Percentiles rank a stretch among this genome's conserved stretches.
These are phyloP conservation scores for Ophiocordyceps australis DNA, from an alignment of 2,329 filamentous ascomycete species.

Conservation along the genomic window DNA sequence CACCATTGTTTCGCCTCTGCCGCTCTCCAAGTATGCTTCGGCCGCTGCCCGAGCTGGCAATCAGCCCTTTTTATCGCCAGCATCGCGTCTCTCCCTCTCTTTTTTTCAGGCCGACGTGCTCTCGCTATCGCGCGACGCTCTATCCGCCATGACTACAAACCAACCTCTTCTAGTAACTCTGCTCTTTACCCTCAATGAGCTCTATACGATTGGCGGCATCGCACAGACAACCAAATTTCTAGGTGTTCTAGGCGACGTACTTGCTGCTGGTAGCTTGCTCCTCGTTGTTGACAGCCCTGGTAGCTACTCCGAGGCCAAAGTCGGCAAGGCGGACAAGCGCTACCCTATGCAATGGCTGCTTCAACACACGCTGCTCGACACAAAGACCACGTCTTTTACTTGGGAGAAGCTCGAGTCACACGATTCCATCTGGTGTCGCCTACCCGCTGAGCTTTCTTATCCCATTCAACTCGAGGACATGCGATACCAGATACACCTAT, in stretches of 20 bases:
- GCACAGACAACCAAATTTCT: slow-evolving; percentile 62
- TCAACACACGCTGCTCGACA: slow-evolving; percentile 55
- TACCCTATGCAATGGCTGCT: slow-evolving; percentile 94
- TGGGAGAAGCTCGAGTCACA: slow-evolving; percentile 65
- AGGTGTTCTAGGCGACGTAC: slow-evolving; percentile 40
- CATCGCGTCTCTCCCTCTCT: slow-evolving; percentile 16
- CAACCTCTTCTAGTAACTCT: slow-evolving; percentile 50
- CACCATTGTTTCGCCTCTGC: slow-evolving; percentile 32
- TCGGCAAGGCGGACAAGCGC: slow-evolving; percentile 42
- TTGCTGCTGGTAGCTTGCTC: slow-evolving; percentile 45
- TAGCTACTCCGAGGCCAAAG: slow-evolving; percentile 68
- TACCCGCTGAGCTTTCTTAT: slow-evolving; percentile 51
- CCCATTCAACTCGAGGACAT: slow-evolving; percentile 83
- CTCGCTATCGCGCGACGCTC: slow-evolving; percentile 12
- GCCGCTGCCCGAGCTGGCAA: slow-evolving; percentile 24
- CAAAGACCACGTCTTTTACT: slow-evolving; percentile 14
- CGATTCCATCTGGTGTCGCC: slow-evolving; percentile 73
- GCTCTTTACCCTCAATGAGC: slow-evolving; percentile 89
- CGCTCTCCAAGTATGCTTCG: slow-evolving; percentile 33
- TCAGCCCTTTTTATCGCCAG: slow-evolving; percentile 20
- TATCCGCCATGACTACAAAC: slow-evolving; percentile 13
- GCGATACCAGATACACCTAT: slow-evolving; percentile 85
- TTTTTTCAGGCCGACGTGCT: slow-evolving; percentile 34
- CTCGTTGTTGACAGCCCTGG: slow-evolving; percentile 87
- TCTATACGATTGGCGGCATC: slow-evolving; percentile 62